Base-by-base conservation (phyloP, 192 early-diverging fungal genomes). In the Diversispora epigaea region DNA sequence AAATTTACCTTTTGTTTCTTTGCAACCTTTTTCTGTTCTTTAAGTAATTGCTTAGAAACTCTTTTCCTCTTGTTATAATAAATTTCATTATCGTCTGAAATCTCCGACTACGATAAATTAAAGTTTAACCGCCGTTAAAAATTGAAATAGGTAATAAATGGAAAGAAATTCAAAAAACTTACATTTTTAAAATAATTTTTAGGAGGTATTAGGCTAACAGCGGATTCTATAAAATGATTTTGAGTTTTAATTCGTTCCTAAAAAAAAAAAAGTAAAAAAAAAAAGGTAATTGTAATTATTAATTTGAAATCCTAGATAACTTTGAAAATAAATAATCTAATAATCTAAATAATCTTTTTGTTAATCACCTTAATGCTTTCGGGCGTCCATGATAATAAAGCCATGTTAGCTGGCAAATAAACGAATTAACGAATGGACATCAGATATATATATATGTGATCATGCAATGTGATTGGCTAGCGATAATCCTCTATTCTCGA, bases 1-100 rank as follows among this genome's bases (percentile, higher is more conserved):
- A 70, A 79, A 15, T 73, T 74, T 68, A 92, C 89, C 88, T 96
- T 95, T 76, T 85, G 84, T 80, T 90, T 91, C 71, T 94, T 94
- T n/a, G 91, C 91, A 69, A 88, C 89, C 79, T 91, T 93, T 68
- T 89, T 87, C 40, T 89, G 87, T 65, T 95, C 90, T 67, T 94
- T 95, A 56, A 92, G 82, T 7, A 80, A 89, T 78, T 93, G 89
- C 75, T 94, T 93, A 39, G 90, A 89, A 19, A 90, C 88, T 68
- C 82, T 85, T 71, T 91, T 91, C 79, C 93, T 91, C 83, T 97
- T 96, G 75, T 92, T 94, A 75, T 94, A 89, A 80, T 87, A 86
- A 80, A 86, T 86, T 77, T 73, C 19, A n/a, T 60, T 58, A 8
- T 46, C 44, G 1, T 62, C 70, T 45, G 52, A 32, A 58, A 19